These are phyloP conservation scores for Echites panduratus DNA, from an alignment of 257 asterid genomes.

Conservation along the genomic window DNA sequence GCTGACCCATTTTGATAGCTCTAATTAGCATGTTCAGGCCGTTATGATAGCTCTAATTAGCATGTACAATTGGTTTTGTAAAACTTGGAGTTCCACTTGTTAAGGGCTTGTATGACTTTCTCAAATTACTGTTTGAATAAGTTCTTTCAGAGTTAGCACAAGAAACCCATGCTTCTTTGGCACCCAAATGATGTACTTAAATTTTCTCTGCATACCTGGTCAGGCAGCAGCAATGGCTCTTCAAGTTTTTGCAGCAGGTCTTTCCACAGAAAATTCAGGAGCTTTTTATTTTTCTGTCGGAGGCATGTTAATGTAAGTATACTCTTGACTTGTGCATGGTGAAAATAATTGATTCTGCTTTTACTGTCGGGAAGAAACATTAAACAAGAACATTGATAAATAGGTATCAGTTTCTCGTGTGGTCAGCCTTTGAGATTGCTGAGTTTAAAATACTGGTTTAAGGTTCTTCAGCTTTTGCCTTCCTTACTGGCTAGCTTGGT, in stretches of 20 bases:
- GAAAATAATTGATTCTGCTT: too few relatives aligned
- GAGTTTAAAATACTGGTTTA: background rate
- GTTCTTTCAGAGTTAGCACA: too few relatives aligned
- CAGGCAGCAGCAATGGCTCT: constrained; percentile 75
- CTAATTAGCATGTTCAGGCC: too few relatives aligned
- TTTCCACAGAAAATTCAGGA: constrained; percentile 33
- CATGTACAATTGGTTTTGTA: too few relatives aligned
- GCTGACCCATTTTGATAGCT: too few relatives aligned
- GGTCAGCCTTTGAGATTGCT: background rate
- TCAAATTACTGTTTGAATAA: too few relatives aligned
- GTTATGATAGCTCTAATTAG: too few relatives aligned
- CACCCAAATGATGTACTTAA: too few relatives aligned
- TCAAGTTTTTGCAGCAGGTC: constrained; percentile 69
- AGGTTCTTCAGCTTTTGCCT: background rate
- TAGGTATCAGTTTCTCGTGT: background rate
- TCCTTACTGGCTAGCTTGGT: background rate
- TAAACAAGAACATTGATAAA: background rate
- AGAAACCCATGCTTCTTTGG: too few relatives aligned
- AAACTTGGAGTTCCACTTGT: too few relatives aligned
- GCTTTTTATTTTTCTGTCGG: constrained; percentile 53
- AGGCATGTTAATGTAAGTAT: constrained; percentile 84
- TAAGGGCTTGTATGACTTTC: too few relatives aligned
- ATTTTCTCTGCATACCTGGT: constrained; percentile 8
- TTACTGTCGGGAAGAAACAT: too few relatives aligned
- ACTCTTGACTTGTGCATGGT: constrained; percentile 3